phyloP scores from a whole-genome alignment of 108 stramenopile genomes.

The Skeletonema grethae region DNA sequence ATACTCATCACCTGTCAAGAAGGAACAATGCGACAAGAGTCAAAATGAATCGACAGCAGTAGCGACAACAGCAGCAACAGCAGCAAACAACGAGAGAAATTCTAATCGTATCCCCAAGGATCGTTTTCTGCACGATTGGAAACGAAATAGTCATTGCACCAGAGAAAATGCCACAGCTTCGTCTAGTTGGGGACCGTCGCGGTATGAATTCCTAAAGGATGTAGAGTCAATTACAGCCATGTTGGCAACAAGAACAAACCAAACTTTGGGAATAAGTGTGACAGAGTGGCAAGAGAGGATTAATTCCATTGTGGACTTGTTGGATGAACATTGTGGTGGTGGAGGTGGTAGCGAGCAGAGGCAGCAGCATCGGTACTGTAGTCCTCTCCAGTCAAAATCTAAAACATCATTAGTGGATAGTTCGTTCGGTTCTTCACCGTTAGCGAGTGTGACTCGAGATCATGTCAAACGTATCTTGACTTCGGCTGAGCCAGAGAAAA shows the following conservation, averaged over 20 bases:
- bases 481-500: background rate
- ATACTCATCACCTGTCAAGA: background rate
- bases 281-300: conserved; percentile 39
- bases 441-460: background rate
- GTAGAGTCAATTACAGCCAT: conserved; percentile 6
- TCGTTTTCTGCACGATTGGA: conserved; percentile 26
- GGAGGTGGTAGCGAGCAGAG: background rate
- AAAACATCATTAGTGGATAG: background rate
- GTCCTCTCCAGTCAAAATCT: background rate
- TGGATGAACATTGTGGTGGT: conserved; percentile 23
- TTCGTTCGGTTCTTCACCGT: background rate
- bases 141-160: conserved; percentile 6
- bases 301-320: conserved; percentile 17
- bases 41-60: background rate
- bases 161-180: background rate
- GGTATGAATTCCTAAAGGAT: conserved; percentile 36
- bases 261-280: conserved; percentile 4
- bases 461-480: background rate
- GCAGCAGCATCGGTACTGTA: background rate
- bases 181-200: conserved; percentile 29
- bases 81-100: background rate
- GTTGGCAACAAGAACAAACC: background rate
- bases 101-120: background rate
- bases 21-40: background rate
- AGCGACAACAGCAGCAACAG: background rate